These are phyloP conservation scores for Colletotrichum higginsianum DNA, from an alignment of 2,329 filamentous ascomycete genomes.

Conservation along the genomic window DNA sequence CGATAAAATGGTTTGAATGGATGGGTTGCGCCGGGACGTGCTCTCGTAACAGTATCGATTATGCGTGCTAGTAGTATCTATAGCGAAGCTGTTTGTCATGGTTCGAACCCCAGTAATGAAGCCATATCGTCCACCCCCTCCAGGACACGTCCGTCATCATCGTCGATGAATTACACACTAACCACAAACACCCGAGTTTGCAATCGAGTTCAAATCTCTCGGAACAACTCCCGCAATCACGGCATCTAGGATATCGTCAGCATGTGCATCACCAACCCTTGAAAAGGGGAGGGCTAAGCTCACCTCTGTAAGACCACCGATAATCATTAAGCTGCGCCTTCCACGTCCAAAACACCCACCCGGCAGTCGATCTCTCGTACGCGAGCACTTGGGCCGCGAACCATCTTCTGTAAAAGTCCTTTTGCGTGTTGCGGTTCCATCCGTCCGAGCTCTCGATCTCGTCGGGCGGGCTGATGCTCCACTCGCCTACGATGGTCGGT, in stretches of 20 bases:
- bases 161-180: background rate
- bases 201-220: conserved; percentile 35
- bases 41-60: background rate
- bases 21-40: background rate
- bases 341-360: conserved; percentile 76
- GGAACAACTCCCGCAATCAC: conserved; percentile 39
- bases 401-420: conserved; percentile 68
- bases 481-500: conserved; percentile 72
- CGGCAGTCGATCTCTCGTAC: conserved; percentile 66
- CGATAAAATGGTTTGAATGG: background rate
- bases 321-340: conserved; percentile 58
- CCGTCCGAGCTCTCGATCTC: conserved; percentile 60
- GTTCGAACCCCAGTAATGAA: background rate
- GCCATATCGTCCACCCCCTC: background rate
- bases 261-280: background rate
- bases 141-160: background rate
- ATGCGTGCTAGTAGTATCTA: background rate
- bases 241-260: conserved; percentile 24
- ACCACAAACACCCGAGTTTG: conserved; percentile 28
- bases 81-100: background rate
- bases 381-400: conserved; percentile 70
- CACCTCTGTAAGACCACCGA: conserved; percentile 49
- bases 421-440: conserved; percentile 59
- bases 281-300: background rate
- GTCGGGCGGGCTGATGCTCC: conserved; percentile 67